These are phyloP conservation scores for Madurella fahalii DNA, from an alignment of 2,329 filamentous ascomycete genomes.

Conservation along the genomic window DNA sequence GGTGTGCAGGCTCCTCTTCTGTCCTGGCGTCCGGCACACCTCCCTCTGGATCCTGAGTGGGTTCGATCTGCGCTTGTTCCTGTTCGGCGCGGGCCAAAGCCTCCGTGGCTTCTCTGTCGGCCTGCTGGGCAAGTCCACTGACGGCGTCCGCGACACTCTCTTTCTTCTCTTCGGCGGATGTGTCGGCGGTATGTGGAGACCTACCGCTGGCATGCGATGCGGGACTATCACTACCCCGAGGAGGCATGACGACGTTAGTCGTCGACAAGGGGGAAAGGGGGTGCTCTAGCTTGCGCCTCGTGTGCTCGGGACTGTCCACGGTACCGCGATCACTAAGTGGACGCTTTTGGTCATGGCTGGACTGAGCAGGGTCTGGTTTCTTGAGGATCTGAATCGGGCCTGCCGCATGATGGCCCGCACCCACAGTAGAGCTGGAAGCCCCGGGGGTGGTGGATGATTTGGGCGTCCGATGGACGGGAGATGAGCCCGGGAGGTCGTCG, in stretches of 20 bases:
- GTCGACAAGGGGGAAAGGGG: conserved; percentile 29
- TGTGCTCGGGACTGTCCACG: conserved; percentile 42
- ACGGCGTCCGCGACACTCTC: conserved; percentile 71
- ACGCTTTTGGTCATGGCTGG: conserved; percentile 39
- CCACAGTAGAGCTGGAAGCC: conserved; percentile 24
- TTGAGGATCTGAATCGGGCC: conserved; percentile 47
- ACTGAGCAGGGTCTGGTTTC: conserved; percentile 42
- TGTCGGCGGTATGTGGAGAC: not conserved
- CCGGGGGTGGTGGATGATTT: conserved; percentile 36
- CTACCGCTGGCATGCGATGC: conserved; percentile 8
- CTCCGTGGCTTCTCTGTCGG: conserved; percentile 56
- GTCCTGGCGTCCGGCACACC: conserved; percentile 49
- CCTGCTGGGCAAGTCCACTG: conserved; percentile 56
- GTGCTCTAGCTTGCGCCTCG: conserved; percentile 30
- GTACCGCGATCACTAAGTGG: conserved; percentile 42
- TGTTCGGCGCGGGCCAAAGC: conserved; percentile 56
- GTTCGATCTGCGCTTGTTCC: conserved; percentile 45
- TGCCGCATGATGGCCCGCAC: conserved; percentile 31
- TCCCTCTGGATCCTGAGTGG: conserved; percentile 46
- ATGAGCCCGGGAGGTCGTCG: conserved; percentile 40
- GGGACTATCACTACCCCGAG: conserved; percentile 13
- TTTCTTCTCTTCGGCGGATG: conserved; percentile 35
- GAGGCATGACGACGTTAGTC: conserved; percentile 8
- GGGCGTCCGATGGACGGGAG: conserved; percentile 41
- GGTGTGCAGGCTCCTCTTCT: conserved; percentile 51